Evolutionary conservation across 2,329 filamentous ascomycete genomes (phyloP), one percentile per base, ranked within the genome.

Genomic region (Hymenoscyphus albidus): DNA sequence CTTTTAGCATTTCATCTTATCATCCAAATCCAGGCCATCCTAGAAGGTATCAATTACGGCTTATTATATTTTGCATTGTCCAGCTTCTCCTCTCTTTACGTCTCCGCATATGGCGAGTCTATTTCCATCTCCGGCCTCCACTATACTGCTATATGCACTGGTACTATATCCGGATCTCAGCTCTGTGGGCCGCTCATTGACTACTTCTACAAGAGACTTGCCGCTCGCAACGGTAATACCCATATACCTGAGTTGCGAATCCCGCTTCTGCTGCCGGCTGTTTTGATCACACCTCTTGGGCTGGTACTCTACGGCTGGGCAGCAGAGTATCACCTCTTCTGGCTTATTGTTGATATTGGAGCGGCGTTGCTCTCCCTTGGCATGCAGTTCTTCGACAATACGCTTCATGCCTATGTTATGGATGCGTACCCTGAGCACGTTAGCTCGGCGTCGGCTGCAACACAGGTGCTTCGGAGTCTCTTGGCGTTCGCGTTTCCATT

Each of bases 271-370:
- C 70, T 84, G 14, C 77, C 83, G 0, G 83, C 82, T 0, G 80
- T 80, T 0, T 55, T 88, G 0, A 65, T 87, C 1, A 62, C 86
- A 0, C 85, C 85, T 0, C 75, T 87, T 10, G 80, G 81, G 0
- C 76, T 87, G 0, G 79, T 86, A 62, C 77, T 82, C 70, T 86
- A 86, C 70, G 84, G 85, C 40, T 87, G 85, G 84, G 77, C 79
- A 0, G 83, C 82, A 0, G 77, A 85, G 57, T 77, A 79, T 42
- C 70, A 78, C 2, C 74, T 78, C 0, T 80, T 82, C 69, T 86
- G 83, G 82, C 80, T 85, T 48, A 77, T 83, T 6, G 82, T 83
- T 0, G 83, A 86, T 62, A 79, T 86, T 44, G 83, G 82, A 2
- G 81, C 80, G 2, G 72, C 74, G 1, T 77, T 83, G 12, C 78